Conservation (phyloP, 78 protist species). For the Pelomyxa schiedti region DNA sequence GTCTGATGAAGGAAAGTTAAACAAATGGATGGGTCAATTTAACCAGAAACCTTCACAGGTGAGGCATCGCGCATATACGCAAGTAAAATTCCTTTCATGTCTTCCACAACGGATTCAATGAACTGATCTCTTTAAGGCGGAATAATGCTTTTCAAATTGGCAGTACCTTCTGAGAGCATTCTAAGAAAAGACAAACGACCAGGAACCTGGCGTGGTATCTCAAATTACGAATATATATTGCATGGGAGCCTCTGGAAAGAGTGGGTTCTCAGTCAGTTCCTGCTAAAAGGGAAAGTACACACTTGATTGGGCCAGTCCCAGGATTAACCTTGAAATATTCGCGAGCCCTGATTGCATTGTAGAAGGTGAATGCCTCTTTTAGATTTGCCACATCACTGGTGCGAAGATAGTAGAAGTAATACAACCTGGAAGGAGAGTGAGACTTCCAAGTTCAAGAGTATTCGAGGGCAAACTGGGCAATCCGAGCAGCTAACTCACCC, state of each 20-base stretch:
- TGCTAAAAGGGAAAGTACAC: not conserved
- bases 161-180: slow-evolving; percentile 23
- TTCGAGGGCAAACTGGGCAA: slow-evolving; percentile 38
- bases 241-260: not conserved
- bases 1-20: no score
- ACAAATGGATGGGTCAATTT: no score
- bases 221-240: slow-evolving; percentile 11
- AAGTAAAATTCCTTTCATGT: not conserved
- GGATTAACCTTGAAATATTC: slow-evolving; percentile 41
- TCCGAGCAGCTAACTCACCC: slow-evolving; percentile 60
- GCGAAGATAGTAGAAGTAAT: slow-evolving; percentile 22
- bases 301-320: slow-evolving; percentile 7
- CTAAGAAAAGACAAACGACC: slow-evolving; percentile 43
- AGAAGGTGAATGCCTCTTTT: slow-evolving; percentile 50
- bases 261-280: not conserved
- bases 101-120: slow-evolving; percentile 19
- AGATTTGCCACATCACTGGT: slow-evolving; percentile 54
- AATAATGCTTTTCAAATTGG: no score
- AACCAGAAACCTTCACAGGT: not conserved
- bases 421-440: not conserved
- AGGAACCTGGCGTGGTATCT: slow-evolving; percentile 58
- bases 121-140: no score
- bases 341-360: slow-evolving; percentile 50
- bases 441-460: not conserved
- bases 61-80: not conserved